Evolutionary conservation across 2,329 filamentous ascomycete species (phyloP).

Genomic region (Pestalotiopsis sp.): DNA sequence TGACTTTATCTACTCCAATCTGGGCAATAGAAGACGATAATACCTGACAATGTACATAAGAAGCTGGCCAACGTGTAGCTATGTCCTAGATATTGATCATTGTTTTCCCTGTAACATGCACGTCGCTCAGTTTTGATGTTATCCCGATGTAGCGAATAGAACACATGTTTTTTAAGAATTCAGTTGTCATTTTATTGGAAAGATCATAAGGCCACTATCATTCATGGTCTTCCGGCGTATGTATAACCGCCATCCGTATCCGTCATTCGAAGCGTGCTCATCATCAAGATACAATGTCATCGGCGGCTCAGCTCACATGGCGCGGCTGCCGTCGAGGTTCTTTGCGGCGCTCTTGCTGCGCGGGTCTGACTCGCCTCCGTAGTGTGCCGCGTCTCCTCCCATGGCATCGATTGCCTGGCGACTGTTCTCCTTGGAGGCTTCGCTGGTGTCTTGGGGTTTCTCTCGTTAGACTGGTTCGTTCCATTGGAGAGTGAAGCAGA

Average conservation of each 20-base stretch:
- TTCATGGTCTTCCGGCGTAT: slow-evolving; percentile 2
- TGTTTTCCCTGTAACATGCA: too few species aligned
- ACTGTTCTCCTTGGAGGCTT: slow-evolving; percentile 47
- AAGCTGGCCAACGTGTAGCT: too few species aligned
- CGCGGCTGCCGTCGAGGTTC: slow-evolving; percentile 40
- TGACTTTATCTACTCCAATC: not conserved
- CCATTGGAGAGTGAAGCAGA: not conserved
- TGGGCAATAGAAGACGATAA: not conserved
- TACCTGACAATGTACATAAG: too few species aligned
- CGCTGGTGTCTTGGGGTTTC: slow-evolving; percentile 39
- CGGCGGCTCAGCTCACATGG: slow-evolving; percentile 16
- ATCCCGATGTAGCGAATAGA: too few species aligned
- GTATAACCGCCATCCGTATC: slow-evolving; percentile 10
- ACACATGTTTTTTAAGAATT: too few species aligned
- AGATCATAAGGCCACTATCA: too few species aligned
- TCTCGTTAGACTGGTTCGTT: not conserved
- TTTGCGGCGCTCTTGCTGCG: slow-evolving; percentile 43
- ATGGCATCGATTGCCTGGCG: slow-evolving; percentile 41
- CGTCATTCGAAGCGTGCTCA: not conserved
- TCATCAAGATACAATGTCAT: not conserved
- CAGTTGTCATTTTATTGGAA: too few species aligned
- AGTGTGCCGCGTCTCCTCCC: slow-evolving; percentile 45
- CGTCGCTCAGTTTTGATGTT: too few species aligned
- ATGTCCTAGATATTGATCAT: too few species aligned
- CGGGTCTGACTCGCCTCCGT: slow-evolving; percentile 42